A percentile compares a stretch with the other conserved stretches of the same genome.
These are phyloP conservation scores for Myxozyma neglecta DNA, from an alignment of 805 yeast genomes.

Conservation along the genomic window DNA sequence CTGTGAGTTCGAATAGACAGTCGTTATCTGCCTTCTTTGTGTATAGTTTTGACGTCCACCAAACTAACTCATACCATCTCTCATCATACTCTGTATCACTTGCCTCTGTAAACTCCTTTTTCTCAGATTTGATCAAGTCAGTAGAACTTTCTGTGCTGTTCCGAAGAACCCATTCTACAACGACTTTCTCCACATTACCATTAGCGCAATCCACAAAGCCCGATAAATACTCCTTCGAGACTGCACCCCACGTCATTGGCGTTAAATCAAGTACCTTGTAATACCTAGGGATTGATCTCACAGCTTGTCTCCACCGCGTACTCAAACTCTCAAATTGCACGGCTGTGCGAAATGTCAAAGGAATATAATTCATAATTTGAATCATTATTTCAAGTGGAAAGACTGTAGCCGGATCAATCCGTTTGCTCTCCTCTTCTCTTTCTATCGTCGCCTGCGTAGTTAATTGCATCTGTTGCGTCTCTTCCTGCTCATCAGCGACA, in stretches of 20 bases:
- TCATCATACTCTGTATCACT: conserved; percentile 7
- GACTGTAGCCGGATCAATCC: conserved; percentile 14
- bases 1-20: conserved; percentile 16
- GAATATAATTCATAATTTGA: conserved; percentile 9
- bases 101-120: not conserved
- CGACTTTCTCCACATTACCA: not conserved
- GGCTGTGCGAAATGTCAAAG: conserved; percentile 9
- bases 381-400: conserved; percentile 14
- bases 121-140: not conserved
- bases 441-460: not conserved
- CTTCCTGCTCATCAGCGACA: not conserved
- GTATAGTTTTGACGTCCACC: conserved; percentile 7
- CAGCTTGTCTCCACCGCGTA: conserved; percentile 11
- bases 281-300: conserved; percentile 6
- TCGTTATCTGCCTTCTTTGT: not conserved
- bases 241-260: not conserved
- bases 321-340: conserved; percentile 9
- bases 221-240: not conserved
- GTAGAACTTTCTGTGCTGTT: not conserved
- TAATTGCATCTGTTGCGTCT: not conserved
- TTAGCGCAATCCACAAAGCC: conserved; percentile 8
- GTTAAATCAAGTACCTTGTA: conserved; percentile 8
- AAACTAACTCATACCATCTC: conserved; percentile 17
- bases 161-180: conserved; percentile 9
- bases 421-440: not conserved